These are phyloP conservation scores for Paramecium sexaurelia DNA, from an alignment of 73 alveolate genomes.

Conservation along the genomic window DNA sequence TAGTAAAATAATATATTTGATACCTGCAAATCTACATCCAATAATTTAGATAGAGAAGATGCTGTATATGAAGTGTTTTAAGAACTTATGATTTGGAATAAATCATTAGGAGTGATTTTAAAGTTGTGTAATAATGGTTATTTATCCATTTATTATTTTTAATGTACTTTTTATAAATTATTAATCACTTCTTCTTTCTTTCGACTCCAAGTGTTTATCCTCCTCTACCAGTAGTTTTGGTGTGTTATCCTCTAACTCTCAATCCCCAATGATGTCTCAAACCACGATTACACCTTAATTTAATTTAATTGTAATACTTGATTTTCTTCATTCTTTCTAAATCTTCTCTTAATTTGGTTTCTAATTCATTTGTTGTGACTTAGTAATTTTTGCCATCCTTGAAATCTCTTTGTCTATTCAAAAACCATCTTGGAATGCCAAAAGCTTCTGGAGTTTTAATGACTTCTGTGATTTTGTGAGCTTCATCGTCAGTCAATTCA, in stretches of 20 bases:
- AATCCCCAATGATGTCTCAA: constrained; percentile 97
- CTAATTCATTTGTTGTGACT: constrained; percentile 91
- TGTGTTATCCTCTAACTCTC: constrained; percentile 99
- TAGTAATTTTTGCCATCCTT: constrained; percentile 93
- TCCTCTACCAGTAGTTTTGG: constrained; percentile 99
- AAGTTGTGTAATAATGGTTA: not conserved
- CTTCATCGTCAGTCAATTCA: constrained; percentile 97
- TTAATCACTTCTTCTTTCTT: constrained; percentile 90
- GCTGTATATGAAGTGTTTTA: not conserved
- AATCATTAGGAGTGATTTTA: not conserved
- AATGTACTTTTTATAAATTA: constrained; percentile 14
- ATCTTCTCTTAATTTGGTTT: constrained; percentile 97
- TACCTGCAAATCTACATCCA: not conserved
- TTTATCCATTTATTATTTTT: constrained; percentile 16
- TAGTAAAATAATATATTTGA: not conserved
- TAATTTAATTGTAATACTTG: constrained; percentile 61
- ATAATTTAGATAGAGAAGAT: not conserved
- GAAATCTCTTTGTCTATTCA: constrained; percentile 96
- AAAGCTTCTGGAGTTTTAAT: constrained; percentile 95
- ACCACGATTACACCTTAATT: constrained; percentile 91
- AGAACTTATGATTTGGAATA: not conserved
- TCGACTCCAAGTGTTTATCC: constrained; percentile 98
- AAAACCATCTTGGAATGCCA: constrained; percentile 98
- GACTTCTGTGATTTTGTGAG: constrained; percentile 95
- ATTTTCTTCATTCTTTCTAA: constrained; percentile 99